These are phyloP conservation scores for Globisporangium irregulare DNA, from an alignment of 352 stramenopile genomes.

Conservation along the genomic window DNA sequence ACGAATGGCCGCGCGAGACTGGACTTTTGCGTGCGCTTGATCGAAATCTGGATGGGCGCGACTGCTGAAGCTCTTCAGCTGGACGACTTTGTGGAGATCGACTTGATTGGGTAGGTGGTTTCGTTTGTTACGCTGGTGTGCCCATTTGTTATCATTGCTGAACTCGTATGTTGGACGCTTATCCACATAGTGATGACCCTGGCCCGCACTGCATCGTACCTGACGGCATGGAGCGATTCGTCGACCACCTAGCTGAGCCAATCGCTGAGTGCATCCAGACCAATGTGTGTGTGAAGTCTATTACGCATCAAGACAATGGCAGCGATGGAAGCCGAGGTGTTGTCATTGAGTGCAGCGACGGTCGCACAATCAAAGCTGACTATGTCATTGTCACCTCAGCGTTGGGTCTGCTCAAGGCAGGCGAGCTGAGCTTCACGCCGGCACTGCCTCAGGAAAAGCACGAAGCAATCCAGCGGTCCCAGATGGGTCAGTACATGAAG, in stretches of 20 bases:
- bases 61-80: slow-evolving; percentile 48
- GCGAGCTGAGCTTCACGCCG: slow-evolving; percentile 45
- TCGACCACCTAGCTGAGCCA: slow-evolving; percentile 31
- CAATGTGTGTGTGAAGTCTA: slow-evolving; percentile 23
- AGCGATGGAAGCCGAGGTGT: slow-evolving; percentile 21
- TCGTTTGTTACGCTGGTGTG: too few species aligned
- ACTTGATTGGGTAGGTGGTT: slow-evolving; percentile 44
- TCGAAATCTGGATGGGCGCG: slow-evolving; percentile 61
- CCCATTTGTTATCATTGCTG: background rate
- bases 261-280: slow-evolving; percentile 33
- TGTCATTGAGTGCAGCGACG: slow-evolving; percentile 29
- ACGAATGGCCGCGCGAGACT: slow-evolving; percentile 29
- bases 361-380: slow-evolving; percentile 29
- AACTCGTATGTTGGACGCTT: background rate
- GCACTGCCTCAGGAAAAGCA: slow-evolving; percentile 39
- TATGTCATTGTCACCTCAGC: slow-evolving; percentile 57
- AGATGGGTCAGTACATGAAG: slow-evolving; percentile 78
- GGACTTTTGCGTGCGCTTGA: slow-evolving; percentile 40
- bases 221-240: slow-evolving; percentile 47
- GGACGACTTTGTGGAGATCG: slow-evolving; percentile 50
- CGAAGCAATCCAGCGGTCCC: slow-evolving; percentile 40
- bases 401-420: slow-evolving; percentile 46
- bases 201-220: slow-evolving; percentile 51
- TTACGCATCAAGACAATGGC: slow-evolving; percentile 23
- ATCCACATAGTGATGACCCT: slow-evolving; percentile 34